phyloP scores from a whole-genome alignment of 768 basidiomycete species.

The Boletus sp. region DNA sequence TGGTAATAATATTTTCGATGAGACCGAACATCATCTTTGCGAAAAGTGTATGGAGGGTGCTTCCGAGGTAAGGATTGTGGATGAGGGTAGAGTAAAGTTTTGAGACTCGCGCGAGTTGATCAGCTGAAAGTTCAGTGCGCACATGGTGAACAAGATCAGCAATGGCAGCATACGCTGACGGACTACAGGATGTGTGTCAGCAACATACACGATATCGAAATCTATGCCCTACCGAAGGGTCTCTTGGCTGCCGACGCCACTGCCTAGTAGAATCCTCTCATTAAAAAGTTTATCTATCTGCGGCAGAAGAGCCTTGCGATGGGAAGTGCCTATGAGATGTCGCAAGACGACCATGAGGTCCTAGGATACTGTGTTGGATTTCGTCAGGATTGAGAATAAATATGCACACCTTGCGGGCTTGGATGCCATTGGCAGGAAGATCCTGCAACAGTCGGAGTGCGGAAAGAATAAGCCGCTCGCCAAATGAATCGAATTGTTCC shows the following conservation, averaged over 20 bases:
- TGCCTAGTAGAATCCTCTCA: slow-evolving; percentile 86
- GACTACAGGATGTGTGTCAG: slow-evolving; percentile 40
- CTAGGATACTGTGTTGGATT: slow-evolving; percentile 36
- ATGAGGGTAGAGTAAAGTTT: slow-evolving; percentile 85
- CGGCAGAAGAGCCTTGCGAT: slow-evolving; percentile 73
- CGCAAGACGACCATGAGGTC: slow-evolving; percentile 92
- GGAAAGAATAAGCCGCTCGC: slow-evolving; percentile 75
- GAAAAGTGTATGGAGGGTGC: slow-evolving; percentile 83
- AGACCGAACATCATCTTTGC: slow-evolving; percentile 92
- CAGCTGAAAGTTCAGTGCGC: slow-evolving; percentile 72
- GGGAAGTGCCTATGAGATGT: slow-evolving; percentile 78
- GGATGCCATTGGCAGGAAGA: slow-evolving; percentile 82
- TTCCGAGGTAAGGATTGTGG: slow-evolving; percentile 82
- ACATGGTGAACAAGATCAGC: slow-evolving; percentile 94
- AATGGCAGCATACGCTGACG: slow-evolving; percentile 81
- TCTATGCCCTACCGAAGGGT: slow-evolving; percentile 59
- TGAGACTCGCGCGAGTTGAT: slow-evolving; percentile 75
- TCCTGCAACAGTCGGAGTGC: slow-evolving; percentile 90
- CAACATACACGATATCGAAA: neutral
- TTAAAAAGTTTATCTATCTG: slow-evolving; percentile 89
- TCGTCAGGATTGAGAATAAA: neutral
- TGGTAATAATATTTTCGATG: slow-evolving; percentile 75
- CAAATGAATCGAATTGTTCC: slow-evolving; percentile 69
- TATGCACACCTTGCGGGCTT: slow-evolving; percentile 67
- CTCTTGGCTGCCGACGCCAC: slow-evolving; percentile 81